These are phyloP conservation scores for Metschnikowia lunata DNA, from an alignment of 805 yeast species.

Conservation along the genomic window DNA sequence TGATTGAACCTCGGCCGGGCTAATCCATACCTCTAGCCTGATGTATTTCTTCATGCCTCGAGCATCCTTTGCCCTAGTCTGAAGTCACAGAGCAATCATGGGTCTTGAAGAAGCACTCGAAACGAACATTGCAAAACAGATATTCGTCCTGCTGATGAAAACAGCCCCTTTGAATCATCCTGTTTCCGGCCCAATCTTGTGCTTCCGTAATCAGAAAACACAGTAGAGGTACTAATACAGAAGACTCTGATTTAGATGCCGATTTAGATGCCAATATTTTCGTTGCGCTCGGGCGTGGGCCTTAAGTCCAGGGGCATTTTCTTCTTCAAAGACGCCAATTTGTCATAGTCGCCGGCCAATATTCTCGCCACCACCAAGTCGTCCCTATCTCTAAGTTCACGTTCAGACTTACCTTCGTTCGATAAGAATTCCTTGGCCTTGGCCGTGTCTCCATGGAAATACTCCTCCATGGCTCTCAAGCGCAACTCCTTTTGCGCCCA, in stretches of 20 bases:
- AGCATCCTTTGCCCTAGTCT: too few relatives aligned
- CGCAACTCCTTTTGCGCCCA: conserved; percentile 86
- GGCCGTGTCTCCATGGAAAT: conserved; percentile 47
- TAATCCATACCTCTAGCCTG: too few relatives aligned
- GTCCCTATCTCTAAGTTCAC: conserved; percentile 64
- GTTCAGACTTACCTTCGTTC: conserved; percentile 47
- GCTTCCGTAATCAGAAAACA: too few relatives aligned
- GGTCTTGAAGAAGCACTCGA: too few relatives aligned
- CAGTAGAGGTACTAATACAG: too few relatives aligned
- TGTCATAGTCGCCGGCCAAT: conserved; percentile 80
- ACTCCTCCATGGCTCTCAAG: conserved; percentile 66
- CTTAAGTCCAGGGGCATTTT: conserved; percentile 39
- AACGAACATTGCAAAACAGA: too few relatives aligned
- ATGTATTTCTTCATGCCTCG: too few relatives aligned
- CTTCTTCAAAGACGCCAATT: conserved; percentile 53
- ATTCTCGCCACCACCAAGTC: conserved; percentile 77
- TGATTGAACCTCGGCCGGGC: too few relatives aligned
- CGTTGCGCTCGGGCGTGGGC: conserved; percentile 33
- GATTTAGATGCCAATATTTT: conserved; percentile 30
- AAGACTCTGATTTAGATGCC: neutral
- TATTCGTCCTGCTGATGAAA: too few relatives aligned
- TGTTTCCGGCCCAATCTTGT: too few relatives aligned
- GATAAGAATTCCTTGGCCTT: conserved; percentile 53
- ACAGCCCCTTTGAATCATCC: too few relatives aligned
- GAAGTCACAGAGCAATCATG: too few relatives aligned